Percentiles rank a stretch among this genome's conserved stretches.
Conservation (phyloP, 1,284 basidiomycete genomes). For the Flammula alnicola region DNA sequence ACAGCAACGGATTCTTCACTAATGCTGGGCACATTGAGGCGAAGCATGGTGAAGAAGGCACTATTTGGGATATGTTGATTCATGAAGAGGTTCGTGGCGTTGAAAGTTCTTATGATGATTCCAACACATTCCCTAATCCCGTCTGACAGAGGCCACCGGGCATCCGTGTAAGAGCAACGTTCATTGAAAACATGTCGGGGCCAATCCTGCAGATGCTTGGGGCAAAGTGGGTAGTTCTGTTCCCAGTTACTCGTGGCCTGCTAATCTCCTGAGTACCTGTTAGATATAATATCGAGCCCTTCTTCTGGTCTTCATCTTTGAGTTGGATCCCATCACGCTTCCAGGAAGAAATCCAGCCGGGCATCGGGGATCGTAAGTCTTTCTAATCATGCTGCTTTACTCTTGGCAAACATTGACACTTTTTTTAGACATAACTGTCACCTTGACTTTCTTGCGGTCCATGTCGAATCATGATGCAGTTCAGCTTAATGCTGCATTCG, state of each 20-base stretch:
- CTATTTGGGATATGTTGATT: conserved; percentile 42
- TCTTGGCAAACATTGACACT: background rate
- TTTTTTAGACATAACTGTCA: conserved; percentile 47
- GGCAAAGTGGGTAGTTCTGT: conserved; percentile 37
- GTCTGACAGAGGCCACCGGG: conserved; percentile 32
- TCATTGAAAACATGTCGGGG: conserved; percentile 47
- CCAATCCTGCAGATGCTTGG: conserved; percentile 53
- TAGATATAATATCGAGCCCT: conserved; percentile 55
- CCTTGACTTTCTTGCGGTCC: conserved; percentile 49
- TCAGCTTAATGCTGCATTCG: conserved; percentile 19
- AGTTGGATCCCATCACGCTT: conserved; percentile 56
- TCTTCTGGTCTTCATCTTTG: conserved; percentile 54
- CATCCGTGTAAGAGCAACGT: conserved; percentile 44
- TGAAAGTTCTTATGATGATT: background rate
- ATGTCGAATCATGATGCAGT: conserved; percentile 33
- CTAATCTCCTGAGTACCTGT: background rate
- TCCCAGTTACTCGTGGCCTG: background rate
- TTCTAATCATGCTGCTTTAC: background rate
- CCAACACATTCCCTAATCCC: background rate
- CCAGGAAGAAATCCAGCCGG: conserved; percentile 41
- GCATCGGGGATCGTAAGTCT: conserved; percentile 46
- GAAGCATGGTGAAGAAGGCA: conserved; percentile 15
- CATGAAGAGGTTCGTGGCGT: conserved; percentile 34
- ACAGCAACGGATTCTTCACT: conserved; percentile 25
- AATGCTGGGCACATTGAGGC: conserved; percentile 27